A percentile compares a stretch with the other conserved stretches of the same genome.
phyloP scores from a whole-genome alignment of 2,329 filamentous ascomycete species.

The Leptosphaerulina australis region DNA sequence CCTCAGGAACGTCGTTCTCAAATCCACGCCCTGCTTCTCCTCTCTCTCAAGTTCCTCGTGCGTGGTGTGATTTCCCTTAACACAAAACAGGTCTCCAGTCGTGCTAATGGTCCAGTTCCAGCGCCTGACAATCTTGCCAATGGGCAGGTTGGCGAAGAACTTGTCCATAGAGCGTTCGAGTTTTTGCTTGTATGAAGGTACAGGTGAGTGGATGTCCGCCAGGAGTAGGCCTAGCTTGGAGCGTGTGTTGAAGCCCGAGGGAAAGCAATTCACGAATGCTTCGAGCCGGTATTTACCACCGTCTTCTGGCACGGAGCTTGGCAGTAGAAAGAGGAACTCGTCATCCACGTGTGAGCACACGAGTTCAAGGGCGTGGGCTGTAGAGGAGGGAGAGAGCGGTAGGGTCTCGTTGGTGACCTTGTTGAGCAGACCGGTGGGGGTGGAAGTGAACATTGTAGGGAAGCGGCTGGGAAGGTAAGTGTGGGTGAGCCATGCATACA shows the following conservation, averaged over 20 bases:
- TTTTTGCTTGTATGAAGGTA: constrained; percentile 63
- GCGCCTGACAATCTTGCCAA: constrained; percentile 61
- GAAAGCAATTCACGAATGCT: constrained; percentile 63
- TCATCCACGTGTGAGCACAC: constrained; percentile 62
- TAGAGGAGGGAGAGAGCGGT: constrained; percentile 46
- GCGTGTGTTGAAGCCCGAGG: constrained; percentile 63
- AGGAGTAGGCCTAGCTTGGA: constrained; percentile 61
- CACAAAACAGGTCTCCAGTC: constrained; percentile 48
- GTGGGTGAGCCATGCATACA: constrained; percentile 61
- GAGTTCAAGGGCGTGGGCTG: constrained; percentile 53
- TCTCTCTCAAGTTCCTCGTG: constrained; percentile 43
- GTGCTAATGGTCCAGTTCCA: constrained; percentile 61
- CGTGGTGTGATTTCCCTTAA: constrained; percentile 52
- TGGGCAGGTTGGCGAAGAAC: constrained; percentile 62
- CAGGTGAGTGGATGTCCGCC: constrained; percentile 62
- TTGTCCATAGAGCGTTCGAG: constrained; percentile 66
- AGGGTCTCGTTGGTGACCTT: constrained; percentile 53
- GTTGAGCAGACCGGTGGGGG: constrained; percentile 51
- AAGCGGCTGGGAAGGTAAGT: constrained; percentile 64
- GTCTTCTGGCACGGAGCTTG: constrained; percentile 36
- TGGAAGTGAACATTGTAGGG: constrained; percentile 58
- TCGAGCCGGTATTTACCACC: constrained; percentile 59
- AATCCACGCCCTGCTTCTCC: constrained; percentile 43
- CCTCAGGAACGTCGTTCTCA: constrained; percentile 56
- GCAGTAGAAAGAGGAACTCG: constrained; percentile 65